Conservation (phyloP, 768 basidiomycete species). For the Royoungia palumana region DNA sequence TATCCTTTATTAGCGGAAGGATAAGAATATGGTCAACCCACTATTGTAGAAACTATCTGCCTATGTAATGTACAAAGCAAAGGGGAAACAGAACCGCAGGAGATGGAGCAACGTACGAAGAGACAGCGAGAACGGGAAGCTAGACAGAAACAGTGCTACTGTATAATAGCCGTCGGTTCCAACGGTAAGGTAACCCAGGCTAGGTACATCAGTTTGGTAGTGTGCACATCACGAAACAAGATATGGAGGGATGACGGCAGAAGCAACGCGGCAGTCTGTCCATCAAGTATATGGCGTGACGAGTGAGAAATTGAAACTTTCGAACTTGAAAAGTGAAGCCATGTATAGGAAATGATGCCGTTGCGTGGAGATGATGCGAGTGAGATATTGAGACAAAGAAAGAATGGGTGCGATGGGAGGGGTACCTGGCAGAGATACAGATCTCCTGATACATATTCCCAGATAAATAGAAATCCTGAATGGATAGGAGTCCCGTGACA, state of each 20-base stretch:
- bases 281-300: conserved; percentile 18
- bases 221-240: conserved; percentile 13
- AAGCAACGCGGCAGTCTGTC: conserved; percentile 19
- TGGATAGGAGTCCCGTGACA: conserved; percentile 28
- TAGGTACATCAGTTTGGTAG: conserved; percentile 8
- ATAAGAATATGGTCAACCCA: conserved; percentile 62
- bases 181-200: conserved; percentile 10
- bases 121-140: conserved; percentile 16
- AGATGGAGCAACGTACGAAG: conserved; percentile 24
- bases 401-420: conserved; percentile 24
- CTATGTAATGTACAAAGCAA: conserved; percentile 39
- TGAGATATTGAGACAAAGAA: conserved; percentile 20
- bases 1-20: conserved; percentile 52
- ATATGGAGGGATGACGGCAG: conserved; percentile 9
- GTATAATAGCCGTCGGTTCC: conserved; percentile 14
- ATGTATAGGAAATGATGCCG: conserved; percentile 28
- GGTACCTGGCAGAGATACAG: conserved; percentile 23
- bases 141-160: conserved; percentile 13
- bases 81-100: conserved; percentile 16
- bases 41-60: conserved; percentile 48
- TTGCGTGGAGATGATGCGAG: conserved; percentile 27
- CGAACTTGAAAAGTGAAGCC: conserved; percentile 13
- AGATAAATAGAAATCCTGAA: conserved; percentile 34
- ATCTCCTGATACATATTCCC: conserved; percentile 30
- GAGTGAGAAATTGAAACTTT: conserved; percentile 13